Base-by-base conservation (phyloP, 2,329 filamentous ascomycete species). In the Alternaria infectoria region DNA sequence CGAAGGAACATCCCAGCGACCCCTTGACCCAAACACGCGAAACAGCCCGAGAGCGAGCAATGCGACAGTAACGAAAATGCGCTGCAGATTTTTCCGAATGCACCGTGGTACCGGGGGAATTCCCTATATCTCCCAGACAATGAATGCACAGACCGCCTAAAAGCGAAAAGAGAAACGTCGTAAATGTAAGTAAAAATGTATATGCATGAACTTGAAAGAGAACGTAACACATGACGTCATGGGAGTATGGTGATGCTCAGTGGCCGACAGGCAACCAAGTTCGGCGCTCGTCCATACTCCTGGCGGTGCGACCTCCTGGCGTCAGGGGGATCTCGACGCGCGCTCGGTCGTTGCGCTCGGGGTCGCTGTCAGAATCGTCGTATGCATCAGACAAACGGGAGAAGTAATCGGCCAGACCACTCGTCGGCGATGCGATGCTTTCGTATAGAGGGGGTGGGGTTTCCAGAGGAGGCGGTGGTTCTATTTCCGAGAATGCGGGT, bases 391-490 rank as follows among this genome's bases (percentile, higher is more conserved):
- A 91, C 43, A 97, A 81, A 1, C 94, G 88, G 0, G 90, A 85
- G 77, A 97, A 97, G 79, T 97, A 97, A 74, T 97, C 94, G 2
- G 93, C 91, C 50, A 97, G 79, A 0, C 87, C 87, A 12, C 78
- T 90, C 80, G 82, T 93, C 79, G 77, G 93, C 15, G 90, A 91
- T 1, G 96, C 88, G 40, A 96, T 91, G 4, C 86, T 85, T 62
- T 95, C 92, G 77, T 97, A 97, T 61, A 91, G 89, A 1, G 94
- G 94, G 8, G 94, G 94, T 2, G 93, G 93, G 0, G 93, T 96
- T 67, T 91, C 84, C 15, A 91, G 79, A 1, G 90, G 89, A 54
- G 91, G 91, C 5, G 92, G 91, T 0, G 91, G 89, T 6, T 89
- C 86, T 57, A 96, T 91, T 6, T 93, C 93, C 65, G 96, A 90